Conservation (phyloP, 148 eudicot genomes). For the Chenopodium quinoa region DNA sequence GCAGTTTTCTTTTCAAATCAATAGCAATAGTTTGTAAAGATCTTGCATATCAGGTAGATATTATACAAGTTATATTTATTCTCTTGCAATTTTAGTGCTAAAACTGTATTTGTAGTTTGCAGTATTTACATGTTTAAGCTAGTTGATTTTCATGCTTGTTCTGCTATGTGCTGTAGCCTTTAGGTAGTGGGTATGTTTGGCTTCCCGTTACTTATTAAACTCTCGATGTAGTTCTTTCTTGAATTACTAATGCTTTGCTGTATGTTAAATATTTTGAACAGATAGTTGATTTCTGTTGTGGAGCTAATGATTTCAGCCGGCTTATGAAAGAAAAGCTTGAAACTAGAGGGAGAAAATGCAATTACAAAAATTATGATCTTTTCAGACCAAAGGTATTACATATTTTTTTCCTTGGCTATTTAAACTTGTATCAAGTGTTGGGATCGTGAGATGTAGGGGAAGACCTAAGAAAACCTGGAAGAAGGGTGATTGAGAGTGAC, state of each 20-base stretch:
- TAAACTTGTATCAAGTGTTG: neutral
- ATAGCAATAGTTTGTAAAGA: neutral
- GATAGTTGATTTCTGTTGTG: slow-evolving; percentile 97
- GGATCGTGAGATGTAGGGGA: no score
- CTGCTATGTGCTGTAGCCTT: neutral
- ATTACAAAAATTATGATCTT: slow-evolving; percentile 69
- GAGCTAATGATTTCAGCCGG: slow-evolving; percentile 88
- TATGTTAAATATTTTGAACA: slow-evolving; percentile 32
- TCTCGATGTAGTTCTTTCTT: neutral
- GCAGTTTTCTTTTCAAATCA: neutral
- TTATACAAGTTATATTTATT: no score
- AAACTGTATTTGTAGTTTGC: neutral
- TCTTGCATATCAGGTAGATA: neutral
- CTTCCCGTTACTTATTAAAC: neutral
- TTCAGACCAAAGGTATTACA: slow-evolving; percentile 18
- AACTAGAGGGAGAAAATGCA: slow-evolving; percentile 66
- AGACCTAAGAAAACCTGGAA: no score
- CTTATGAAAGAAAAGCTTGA: slow-evolving; percentile 80
- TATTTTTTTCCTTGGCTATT: no score
- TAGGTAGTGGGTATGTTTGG: neutral
- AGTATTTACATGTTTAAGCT: neutral
- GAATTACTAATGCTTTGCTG: slow-evolving; percentile 9
- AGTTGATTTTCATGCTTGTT: neutral
- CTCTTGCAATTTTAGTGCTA: no score
- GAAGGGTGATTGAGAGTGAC: no score